Conservation (phyloP, 2,329 filamentous ascomycete genomes). For the Xylariaceae sp. region DNA sequence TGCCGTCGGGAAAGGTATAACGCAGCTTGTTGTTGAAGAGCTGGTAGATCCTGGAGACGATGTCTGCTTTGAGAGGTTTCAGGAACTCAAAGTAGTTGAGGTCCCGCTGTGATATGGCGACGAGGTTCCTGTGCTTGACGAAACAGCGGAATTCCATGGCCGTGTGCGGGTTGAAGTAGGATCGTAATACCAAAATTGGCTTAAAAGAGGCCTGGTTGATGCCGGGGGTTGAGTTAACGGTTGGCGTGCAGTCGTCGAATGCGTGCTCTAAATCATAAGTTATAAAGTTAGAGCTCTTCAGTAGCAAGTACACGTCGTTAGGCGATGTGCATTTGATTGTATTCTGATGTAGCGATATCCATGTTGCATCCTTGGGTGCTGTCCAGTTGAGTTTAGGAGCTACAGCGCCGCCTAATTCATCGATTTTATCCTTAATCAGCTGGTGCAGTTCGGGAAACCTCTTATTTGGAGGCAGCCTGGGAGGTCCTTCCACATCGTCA, state of each 20-base stretch:
- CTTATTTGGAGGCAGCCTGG: conserved; percentile 47
- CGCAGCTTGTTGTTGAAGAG: conserved; percentile 75
- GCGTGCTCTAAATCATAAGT: conserved; percentile 92
- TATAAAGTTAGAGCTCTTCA: conserved; percentile 93
- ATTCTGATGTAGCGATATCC: conserved; percentile 80
- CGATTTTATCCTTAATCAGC: conserved; percentile 70
- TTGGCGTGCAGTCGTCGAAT: conserved; percentile 67
- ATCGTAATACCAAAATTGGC: conserved; percentile 79
- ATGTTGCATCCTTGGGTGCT: conserved; percentile 89
- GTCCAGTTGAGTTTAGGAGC: conserved; percentile 98
- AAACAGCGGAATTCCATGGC: conserved; percentile 95
- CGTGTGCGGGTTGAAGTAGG: conserved; percentile 84
- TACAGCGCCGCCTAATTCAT: conserved; percentile 77
- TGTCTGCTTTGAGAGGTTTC: conserved; percentile 54
- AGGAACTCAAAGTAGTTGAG: conserved; percentile 88
- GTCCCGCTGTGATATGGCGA: conserved; percentile 85
- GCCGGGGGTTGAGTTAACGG: conserved; percentile 30
- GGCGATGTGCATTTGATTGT: conserved; percentile 84
- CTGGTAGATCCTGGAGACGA: conserved; percentile 64
- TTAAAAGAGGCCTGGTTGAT: conserved; percentile 48
- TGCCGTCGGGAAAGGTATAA: conserved; percentile 75
- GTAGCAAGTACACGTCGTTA: conserved; percentile 87
- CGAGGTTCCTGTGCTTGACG: conserved; percentile 73
- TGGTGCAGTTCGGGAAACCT: conserved; percentile 70
- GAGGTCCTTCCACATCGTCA: conserved; percentile 49